phyloP scores from a whole-genome alignment of 371 early-diverging fungal species.

The Saksenaea oblongispora region DNA sequence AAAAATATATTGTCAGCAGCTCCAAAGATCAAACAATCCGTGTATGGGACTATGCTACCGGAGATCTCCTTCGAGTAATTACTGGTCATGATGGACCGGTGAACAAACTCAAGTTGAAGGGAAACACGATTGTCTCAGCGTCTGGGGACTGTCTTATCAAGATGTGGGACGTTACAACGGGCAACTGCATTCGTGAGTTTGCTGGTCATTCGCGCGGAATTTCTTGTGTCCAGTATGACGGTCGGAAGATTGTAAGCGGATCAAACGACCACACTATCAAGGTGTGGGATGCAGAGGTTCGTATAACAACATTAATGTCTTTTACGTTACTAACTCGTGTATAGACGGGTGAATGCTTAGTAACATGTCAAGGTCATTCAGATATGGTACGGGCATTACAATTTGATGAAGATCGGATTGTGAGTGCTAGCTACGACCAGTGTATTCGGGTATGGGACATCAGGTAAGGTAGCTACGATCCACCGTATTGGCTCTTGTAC shows the following conservation, averaged over 20 bases:
- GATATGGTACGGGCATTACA: slow-evolving; percentile 92
- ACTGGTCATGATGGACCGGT: slow-evolving; percentile 86
- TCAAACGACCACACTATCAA: slow-evolving; percentile 94
- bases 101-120: slow-evolving; percentile 80
- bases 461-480: slow-evolving; percentile 2
- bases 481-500: background rate
- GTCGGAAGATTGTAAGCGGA: slow-evolving; percentile 87
- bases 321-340: background rate
- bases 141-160: slow-evolving; percentile 86
- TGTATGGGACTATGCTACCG: slow-evolving; percentile 75
- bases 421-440: slow-evolving; percentile 83
- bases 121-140: slow-evolving; percentile 76
- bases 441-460: slow-evolving; percentile 95
- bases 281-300: slow-evolving; percentile 84
- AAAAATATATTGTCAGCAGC: slow-evolving; percentile 78
- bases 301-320: background rate
- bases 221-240: slow-evolving; percentile 93
- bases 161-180: slow-evolving; percentile 82
- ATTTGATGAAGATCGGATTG: slow-evolving; percentile 57
- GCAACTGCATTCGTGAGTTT: slow-evolving; percentile 67
- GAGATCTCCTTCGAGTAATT: slow-evolving; percentile 63
- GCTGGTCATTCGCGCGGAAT: slow-evolving; percentile 82
- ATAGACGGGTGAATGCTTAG: slow-evolving; percentile 73
- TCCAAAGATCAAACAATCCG: slow-evolving; percentile 92
- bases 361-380: slow-evolving; percentile 73